phyloP scores from a whole-genome alignment of 75 land plant species.

The Chamaecyparis obtusa region DNA sequence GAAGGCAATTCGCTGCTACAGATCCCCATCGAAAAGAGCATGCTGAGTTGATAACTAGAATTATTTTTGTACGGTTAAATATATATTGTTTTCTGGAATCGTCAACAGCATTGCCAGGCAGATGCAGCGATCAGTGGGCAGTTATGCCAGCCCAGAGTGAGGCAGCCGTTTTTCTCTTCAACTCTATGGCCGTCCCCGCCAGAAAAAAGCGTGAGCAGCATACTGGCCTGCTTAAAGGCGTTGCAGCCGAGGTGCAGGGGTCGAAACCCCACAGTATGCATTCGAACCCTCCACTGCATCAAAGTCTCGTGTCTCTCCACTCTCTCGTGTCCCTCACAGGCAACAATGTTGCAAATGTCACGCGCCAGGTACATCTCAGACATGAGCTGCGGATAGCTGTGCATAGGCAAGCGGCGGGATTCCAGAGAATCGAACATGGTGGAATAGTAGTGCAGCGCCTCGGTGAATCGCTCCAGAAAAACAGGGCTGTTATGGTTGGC shows the following conservation, averaged over 20 bases:
- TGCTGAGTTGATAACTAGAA: too few species aligned
- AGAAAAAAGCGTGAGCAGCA: conserved; percentile 63
- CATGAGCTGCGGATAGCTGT: conserved; percentile 27
- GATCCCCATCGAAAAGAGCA: too few species aligned
- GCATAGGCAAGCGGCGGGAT: conserved; percentile 20
- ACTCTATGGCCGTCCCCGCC: conserved; percentile 75
- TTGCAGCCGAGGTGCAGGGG: conserved; percentile 62
- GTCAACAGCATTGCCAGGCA: conserved; percentile 50
- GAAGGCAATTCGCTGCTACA: too few species aligned
- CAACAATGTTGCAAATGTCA: conserved; percentile 77
- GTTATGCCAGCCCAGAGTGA: conserved; percentile 84
- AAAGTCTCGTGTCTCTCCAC: conserved; percentile 82
- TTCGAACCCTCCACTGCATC: conserved; percentile 55
- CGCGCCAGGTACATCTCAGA: conserved; percentile 66
- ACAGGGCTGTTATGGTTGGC: conserved; percentile 65
- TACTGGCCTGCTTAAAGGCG: conserved; percentile 77
- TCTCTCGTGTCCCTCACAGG: conserved; percentile 70
- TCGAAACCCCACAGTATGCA: conserved; percentile 57
- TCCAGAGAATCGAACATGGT: conserved; percentile 90
- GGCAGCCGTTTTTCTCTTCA: conserved; percentile 72
- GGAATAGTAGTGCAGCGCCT: conserved; percentile 79
- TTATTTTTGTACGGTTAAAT: too few species aligned
- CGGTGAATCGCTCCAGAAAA: conserved; percentile 73
- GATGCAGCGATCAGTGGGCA: conserved; percentile 78
- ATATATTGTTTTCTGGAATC: background rate